Evolutionary conservation across 805 yeast genomes (phyloP).

Genomic region (Debaryomyces castellii): DNA sequence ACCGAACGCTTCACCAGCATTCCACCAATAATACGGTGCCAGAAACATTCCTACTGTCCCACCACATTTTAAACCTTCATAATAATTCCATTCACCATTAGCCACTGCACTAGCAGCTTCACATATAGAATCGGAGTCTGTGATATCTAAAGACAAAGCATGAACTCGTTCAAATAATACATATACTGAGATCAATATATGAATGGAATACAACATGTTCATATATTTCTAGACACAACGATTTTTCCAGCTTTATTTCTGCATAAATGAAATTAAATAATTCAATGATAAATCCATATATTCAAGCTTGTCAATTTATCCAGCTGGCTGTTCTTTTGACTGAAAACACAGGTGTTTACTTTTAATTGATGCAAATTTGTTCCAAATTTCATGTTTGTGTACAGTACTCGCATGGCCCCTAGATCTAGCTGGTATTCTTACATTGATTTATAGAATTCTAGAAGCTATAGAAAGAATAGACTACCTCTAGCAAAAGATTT

Average conservation of each 20-base stretch:
- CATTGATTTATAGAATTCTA: no score
- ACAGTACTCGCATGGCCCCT: neutral
- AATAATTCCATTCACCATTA: conserved; percentile 45
- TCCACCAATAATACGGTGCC: conserved; percentile 53
- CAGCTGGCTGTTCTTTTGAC: neutral
- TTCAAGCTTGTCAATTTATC: neutral
- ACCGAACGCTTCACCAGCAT: conserved; percentile 53
- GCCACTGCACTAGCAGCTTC: conserved; percentile 35
- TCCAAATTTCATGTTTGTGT: neutral
- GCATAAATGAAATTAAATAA: no score
- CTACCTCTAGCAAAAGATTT: no score
- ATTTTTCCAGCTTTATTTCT: no score
- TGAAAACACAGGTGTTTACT: no score
- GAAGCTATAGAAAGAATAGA: no score
- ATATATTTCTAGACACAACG: no score
- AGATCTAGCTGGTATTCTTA: no score
- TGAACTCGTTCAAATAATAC: neutral
- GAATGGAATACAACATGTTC: no score
- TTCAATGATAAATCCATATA: no score
- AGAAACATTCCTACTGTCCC: conserved; percentile 49
- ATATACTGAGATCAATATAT: no score
- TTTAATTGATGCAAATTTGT: neutral
- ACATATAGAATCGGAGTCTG: conserved; percentile 39
- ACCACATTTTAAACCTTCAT: conserved; percentile 40
- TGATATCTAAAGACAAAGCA: conserved; percentile 6